These are phyloP conservation scores for Brasilioporus rufonigricans DNA, from an alignment of 768 basidiomycete genomes.

Conservation along the genomic window DNA sequence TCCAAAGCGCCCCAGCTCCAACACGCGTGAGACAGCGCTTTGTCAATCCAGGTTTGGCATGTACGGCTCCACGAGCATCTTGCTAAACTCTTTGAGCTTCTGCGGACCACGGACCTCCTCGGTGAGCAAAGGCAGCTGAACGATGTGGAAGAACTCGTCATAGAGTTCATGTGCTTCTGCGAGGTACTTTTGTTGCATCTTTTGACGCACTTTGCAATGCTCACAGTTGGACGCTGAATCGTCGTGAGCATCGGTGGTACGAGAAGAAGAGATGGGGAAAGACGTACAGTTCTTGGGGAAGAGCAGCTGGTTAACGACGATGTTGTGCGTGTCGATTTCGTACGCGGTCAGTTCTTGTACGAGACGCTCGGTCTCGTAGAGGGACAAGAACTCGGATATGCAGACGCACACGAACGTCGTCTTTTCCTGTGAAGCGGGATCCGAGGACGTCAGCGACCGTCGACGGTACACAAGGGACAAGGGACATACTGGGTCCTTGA, in stretches of 20 bases:
- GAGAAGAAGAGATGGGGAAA: background rate
- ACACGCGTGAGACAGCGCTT: background rate
- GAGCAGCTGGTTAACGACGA: slow-evolving; percentile 95
- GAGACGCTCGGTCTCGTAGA: slow-evolving; percentile 98
- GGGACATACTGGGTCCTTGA: slow-evolving; percentile 89
- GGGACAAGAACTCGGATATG: slow-evolving; percentile 96
- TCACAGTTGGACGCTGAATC: slow-evolving; percentile 83
- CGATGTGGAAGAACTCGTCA: slow-evolving; percentile 97
- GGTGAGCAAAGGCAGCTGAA: slow-evolving; percentile 88
- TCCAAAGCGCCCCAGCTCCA: too few relatives aligned
- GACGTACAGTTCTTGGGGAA: slow-evolving; percentile 86
- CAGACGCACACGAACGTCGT: slow-evolving; percentile 99
- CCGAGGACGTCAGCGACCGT: background rate
- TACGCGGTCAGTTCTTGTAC: slow-evolving; percentile 94
- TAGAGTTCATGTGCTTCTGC: slow-evolving; percentile 95
- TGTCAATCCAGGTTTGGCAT: slow-evolving; percentile 39
- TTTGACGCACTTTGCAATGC: slow-evolving; percentile 90
- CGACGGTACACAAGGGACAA: background rate
- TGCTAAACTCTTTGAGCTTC: slow-evolving; percentile 89
- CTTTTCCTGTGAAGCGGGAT: slow-evolving; percentile 74
- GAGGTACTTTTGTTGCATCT: slow-evolving; percentile 99
- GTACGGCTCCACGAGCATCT: slow-evolving; percentile 86
- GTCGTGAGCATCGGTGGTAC: background rate
- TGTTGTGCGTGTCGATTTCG: slow-evolving; percentile 98
- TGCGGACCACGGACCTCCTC: slow-evolving; percentile 97